phyloP scores from a whole-genome alignment of 768 basidiomycete species.

The Boletus vermiculosoides region DNA sequence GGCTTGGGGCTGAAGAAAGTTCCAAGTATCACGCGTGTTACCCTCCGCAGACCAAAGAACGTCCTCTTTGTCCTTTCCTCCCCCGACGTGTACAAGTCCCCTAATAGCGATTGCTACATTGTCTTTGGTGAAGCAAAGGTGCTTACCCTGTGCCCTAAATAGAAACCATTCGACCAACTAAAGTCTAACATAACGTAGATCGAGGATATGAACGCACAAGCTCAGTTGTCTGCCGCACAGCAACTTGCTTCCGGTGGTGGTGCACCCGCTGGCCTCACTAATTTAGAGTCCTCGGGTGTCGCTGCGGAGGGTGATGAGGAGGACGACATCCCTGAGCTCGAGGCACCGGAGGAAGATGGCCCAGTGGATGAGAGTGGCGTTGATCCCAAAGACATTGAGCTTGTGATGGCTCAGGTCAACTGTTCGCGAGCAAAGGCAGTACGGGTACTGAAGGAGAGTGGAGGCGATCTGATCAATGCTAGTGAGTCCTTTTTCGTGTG shows the following conservation, averaged over 20 bases:
- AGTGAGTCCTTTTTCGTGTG: slow-evolving; percentile 55
- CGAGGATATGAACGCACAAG: slow-evolving; percentile 84
- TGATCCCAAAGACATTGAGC: slow-evolving; percentile 92
- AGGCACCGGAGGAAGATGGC: slow-evolving; percentile 78
- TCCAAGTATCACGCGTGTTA: slow-evolving; percentile 90
- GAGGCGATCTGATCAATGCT: slow-evolving; percentile 94
- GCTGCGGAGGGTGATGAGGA: slow-evolving; percentile 58
- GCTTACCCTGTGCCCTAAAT: slow-evolving; percentile 10
- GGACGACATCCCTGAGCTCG: slow-evolving; percentile 82
- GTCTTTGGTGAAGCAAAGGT: slow-evolving; percentile 98
- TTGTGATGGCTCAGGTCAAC: slow-evolving; percentile 86
- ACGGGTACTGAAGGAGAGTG: slow-evolving; percentile 83
- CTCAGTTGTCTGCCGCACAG: slow-evolving; percentile 75
- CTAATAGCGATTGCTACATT: slow-evolving; percentile 97
- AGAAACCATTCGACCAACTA: neutral
- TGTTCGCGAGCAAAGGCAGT: slow-evolving; percentile 93
- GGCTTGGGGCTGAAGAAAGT: slow-evolving; percentile 92
- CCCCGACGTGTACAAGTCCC: slow-evolving; percentile 97
- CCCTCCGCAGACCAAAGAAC: slow-evolving; percentile 91
- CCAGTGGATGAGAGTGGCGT: slow-evolving; percentile 84
- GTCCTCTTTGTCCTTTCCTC: slow-evolving; percentile 91
- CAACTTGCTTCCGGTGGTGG: slow-evolving; percentile 61
- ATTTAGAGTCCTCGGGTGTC: slow-evolving; percentile 50
- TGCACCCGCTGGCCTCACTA: slow-evolving; percentile 41
- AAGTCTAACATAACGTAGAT: slow-evolving; percentile 44